These are phyloP conservation scores for Cryptomeria japonica DNA, from an alignment of 75 land plant genomes.

Conservation along the genomic window DNA sequence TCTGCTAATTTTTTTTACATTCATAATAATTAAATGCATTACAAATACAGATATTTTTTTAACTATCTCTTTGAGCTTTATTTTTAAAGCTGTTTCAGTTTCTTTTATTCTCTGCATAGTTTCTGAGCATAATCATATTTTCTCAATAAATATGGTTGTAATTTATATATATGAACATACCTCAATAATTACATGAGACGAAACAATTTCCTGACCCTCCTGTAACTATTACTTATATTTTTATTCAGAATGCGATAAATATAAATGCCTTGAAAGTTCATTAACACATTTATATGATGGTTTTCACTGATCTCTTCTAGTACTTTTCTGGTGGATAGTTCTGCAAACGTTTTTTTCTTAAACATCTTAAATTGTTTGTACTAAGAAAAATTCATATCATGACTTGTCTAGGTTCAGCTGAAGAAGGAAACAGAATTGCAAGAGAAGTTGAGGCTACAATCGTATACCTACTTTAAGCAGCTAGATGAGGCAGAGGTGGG, in stretches of 20 bases:
- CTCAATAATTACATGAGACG: background rate
- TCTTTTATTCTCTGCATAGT: background rate
- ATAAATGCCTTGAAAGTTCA: background rate
- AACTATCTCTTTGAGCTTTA: background rate
- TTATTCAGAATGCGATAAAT: background rate
- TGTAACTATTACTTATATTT: background rate
- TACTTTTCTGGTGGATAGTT: background rate
- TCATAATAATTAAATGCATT: background rate
- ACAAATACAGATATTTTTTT: background rate
- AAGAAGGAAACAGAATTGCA: constrained; percentile 48
- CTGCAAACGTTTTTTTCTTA: background rate
- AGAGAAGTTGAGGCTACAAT: constrained; percentile 34
- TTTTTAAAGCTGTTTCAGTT: background rate
- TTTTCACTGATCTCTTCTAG: background rate
- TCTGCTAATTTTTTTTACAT: too few species aligned
- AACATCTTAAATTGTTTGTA: background rate
- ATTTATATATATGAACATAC: background rate
- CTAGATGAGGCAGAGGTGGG: constrained; percentile 46
- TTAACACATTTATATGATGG: background rate
- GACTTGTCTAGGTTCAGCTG: background rate
- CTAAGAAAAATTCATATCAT: background rate
- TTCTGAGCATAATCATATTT: background rate
- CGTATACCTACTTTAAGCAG: constrained; percentile 35
- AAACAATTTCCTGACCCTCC: background rate
- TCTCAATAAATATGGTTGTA: background rate